phyloP scores from a whole-genome alignment of 78 protist genomes.

The Dictyostelium firmibasis region DNA sequence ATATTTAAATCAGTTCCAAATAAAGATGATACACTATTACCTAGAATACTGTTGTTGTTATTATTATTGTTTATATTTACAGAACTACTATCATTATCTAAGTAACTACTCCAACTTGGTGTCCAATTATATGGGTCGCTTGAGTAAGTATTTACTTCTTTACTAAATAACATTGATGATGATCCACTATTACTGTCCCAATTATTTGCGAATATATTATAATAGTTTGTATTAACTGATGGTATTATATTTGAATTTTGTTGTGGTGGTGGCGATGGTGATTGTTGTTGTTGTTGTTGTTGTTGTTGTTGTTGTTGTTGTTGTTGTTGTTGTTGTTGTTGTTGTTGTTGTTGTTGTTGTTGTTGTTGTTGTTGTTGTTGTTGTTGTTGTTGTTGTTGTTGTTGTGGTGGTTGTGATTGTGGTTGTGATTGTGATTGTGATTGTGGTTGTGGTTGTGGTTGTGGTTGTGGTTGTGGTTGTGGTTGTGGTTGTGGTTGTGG shows the following conservation, averaged over 20 bases:
- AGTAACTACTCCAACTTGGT: not conserved
- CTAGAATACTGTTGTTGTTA: not conserved
- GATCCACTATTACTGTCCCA: not conserved
- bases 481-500: not conserved
- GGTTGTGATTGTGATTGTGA: not conserved
- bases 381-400: not conserved
- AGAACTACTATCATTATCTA: not conserved
- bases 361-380: not conserved
- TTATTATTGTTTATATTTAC: not conserved
- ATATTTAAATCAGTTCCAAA: not conserved
- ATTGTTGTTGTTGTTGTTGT: not conserved
- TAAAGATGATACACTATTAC: constrained; percentile 1
- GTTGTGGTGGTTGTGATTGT: not conserved
- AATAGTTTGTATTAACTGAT: constrained; percentile 1
- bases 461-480: not conserved
- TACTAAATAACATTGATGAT: not conserved
- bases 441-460: not conserved
- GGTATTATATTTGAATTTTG: not conserved
- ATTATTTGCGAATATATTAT: constrained; percentile 20
- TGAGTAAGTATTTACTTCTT: not conserved
- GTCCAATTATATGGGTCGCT: not conserved
- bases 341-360: not conserved
- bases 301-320: not conserved
- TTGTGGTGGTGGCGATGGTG: not conserved
- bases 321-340: not conserved